Evolutionary conservation across 116 monocot genomes (phyloP).

Genomic region (Phalaenopsis hybrid): DNA sequence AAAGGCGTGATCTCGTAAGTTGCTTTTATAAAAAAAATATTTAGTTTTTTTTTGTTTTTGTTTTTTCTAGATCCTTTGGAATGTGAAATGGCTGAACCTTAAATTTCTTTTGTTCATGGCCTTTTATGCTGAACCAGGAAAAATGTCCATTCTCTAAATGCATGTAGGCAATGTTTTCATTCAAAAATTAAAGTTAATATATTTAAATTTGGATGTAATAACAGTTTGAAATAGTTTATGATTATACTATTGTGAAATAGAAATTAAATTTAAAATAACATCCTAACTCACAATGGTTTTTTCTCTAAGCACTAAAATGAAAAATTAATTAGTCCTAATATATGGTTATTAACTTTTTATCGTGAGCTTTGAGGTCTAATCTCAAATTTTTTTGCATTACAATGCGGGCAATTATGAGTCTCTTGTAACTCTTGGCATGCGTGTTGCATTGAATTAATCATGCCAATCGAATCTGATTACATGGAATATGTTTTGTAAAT

Average conservation of each 20-base stretch:
- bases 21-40: neutral
- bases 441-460: neutral
- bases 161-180: neutral
- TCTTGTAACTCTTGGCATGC: neutral
- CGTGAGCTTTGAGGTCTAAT: neutral
- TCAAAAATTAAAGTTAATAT: neutral
- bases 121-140: neutral
- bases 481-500: neutral
- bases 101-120: neutral
- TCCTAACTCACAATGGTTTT: neutral
- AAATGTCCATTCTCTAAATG: neutral
- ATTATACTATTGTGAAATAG: neutral
- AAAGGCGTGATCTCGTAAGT: slow-evolving; percentile 99
- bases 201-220: neutral
- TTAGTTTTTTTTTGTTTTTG: neutral
- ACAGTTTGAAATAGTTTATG: neutral
- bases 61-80: neutral
- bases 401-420: neutral
- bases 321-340: neutral
- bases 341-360: neutral
- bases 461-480: neutral
- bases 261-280: neutral
- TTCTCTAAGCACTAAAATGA: neutral
- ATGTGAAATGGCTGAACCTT: neutral
- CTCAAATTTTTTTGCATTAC: neutral